These are phyloP conservation scores for Thymus mandschuricus DNA, from an alignment of 257 asterid species.

Conservation along the genomic window DNA sequence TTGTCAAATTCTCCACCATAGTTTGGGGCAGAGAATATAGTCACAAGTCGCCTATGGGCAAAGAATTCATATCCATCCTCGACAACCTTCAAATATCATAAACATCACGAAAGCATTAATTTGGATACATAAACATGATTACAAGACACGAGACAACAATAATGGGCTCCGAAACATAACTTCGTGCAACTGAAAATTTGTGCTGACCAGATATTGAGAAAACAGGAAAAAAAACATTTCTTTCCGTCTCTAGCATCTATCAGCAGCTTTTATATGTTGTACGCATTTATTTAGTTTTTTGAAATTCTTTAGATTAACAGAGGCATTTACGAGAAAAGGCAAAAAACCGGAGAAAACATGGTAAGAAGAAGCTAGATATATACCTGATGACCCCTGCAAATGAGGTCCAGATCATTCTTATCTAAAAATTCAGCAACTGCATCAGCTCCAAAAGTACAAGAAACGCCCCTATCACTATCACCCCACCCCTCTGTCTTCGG, in stretches of 20 bases:
- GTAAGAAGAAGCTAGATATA: constrained; percentile 17
- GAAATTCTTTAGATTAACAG: not conserved
- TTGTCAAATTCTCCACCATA: constrained; percentile 85
- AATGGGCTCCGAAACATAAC: not conserved
- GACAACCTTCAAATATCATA: constrained; percentile 53
- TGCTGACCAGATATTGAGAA: not conserved
- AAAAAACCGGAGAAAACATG: not conserved
- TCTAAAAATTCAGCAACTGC: constrained; percentile 67
- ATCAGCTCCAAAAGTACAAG: constrained; percentile 79
- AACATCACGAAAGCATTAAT: not conserved
- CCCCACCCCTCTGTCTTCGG: constrained; percentile 67
- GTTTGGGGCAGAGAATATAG: constrained; percentile 77
- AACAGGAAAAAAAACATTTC: not conserved
- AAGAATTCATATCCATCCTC: constrained; percentile 93
- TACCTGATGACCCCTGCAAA: constrained; percentile 92
- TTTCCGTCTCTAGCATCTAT: not conserved
- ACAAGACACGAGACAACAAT: too few relatives aligned
- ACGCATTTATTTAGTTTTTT: not conserved
- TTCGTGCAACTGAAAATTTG: not conserved
- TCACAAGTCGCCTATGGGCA: constrained; percentile 70
- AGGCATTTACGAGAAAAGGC: not conserved
- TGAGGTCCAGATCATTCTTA: constrained; percentile 68
- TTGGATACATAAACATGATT: not conserved
- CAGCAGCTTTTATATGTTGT: not conserved
- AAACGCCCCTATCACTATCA: constrained; percentile 80